Evolutionary conservation across 139 green algal species (phyloP), one percentile per base, ranked within the genome.

Genomic region (Mychonastes homosphaera): DNA sequence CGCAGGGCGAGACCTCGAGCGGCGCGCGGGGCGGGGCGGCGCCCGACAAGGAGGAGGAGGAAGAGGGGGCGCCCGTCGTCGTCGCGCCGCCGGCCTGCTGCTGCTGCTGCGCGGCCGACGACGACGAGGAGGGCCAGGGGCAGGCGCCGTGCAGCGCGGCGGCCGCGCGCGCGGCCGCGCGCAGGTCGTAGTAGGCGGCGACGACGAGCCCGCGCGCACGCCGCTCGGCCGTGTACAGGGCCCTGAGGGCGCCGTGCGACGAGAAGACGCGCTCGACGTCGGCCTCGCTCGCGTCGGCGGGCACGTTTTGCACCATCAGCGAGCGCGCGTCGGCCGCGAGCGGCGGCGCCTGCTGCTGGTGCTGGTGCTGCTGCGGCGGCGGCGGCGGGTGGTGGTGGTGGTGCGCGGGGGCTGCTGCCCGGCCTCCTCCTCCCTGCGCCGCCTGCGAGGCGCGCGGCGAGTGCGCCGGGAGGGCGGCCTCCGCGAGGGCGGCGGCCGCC

Each of bases 151-250:
- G 41, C 28, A 96, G 72, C 1, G 74, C 76, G 39, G 74, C 44
- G 33, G 82, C 72, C 1, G 91, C 91, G 29, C 72, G 45, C 9
- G 73, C 66, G 3, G 91, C 88, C 0, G 80, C 75, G 7, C 88
- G 69, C 24, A 94, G 66, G 77, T 98, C 91, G 58, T 83, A 92
- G 76, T 91, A 98, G 6, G 71, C 71, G n/a, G 97, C 75, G 60
- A 96, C 71, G 12, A 97, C 70, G 44, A 92, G 78, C 26, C 91
- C 91, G 49, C 80, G 74, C 16, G 32, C 30, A 32, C 73, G 75
- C 65, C 91, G 89, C 63, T 62, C 76, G 6, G 79, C 81, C 6
- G 73, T 89, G 75, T 91, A 88, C 43, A 97, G 45, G 32, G 63
- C 75, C 23, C 80, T 74, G 13, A 97, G 70, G 28, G 92, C 84